phyloP scores from a whole-genome alignment of 2,329 filamentous ascomycete genomes.

The Thielaviopsis punctulata region DNA sequence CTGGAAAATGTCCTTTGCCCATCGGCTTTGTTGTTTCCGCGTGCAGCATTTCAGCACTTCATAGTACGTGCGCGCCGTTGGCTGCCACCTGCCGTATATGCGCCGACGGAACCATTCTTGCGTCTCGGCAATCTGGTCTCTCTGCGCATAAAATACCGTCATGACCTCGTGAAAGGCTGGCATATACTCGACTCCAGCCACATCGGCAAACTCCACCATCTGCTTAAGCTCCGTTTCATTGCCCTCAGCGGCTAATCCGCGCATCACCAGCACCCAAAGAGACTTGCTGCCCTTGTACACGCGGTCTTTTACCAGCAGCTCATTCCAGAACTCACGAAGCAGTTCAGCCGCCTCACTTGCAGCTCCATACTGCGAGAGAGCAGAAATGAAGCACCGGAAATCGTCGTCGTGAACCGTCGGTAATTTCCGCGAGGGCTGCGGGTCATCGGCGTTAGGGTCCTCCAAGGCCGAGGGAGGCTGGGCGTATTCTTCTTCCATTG shows the following conservation, averaged over 20 bases:
- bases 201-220: constrained; percentile 35
- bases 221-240: constrained; percentile 39
- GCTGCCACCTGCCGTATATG: constrained; percentile 23
- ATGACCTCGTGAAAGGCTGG: constrained; percentile 34
- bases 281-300: constrained; percentile 15
- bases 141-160: constrained; percentile 42
- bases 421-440: neutral
- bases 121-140: constrained; percentile 39
- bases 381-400: constrained; percentile 28
- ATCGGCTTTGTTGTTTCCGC: constrained; percentile 40
- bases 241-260: constrained; percentile 44
- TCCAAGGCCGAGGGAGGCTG: constrained; percentile 10
- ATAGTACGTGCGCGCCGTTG: constrained; percentile 30
- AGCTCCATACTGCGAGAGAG: constrained; percentile 36
- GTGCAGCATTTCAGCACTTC: constrained; percentile 44
- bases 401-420: constrained; percentile 15
- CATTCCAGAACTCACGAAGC: constrained; percentile 10
- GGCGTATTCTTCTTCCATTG: constrained; percentile 14
- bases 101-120: constrained; percentile 50
- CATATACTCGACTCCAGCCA: constrained; percentile 27
- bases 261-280: constrained; percentile 34
- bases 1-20: constrained; percentile 44
- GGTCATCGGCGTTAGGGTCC: constrained; percentile 9
- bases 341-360: constrained; percentile 29
- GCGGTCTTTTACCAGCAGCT: constrained; percentile 7